Percentiles rank a stretch among this genome's conserved stretches.
Evolutionary conservation across 2,329 filamentous ascomycete genomes (phyloP).

Genomic region (Apiospora pterosperma): DNA sequence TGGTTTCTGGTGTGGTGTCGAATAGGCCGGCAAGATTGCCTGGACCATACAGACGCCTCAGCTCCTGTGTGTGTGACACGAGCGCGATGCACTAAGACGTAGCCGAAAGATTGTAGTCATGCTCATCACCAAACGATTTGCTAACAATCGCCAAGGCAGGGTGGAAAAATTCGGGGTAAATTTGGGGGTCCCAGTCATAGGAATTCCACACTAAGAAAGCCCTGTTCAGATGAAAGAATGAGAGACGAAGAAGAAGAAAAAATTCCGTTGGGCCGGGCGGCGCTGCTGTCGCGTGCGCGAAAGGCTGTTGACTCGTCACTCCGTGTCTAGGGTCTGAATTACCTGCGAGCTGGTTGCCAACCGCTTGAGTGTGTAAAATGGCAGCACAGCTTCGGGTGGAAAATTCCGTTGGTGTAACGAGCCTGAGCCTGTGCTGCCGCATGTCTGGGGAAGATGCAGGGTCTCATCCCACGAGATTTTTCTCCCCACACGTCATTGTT

Average conservation of each 20-base stretch:
- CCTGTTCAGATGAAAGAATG: not conserved
- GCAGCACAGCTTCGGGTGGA: not conserved
- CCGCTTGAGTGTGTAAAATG: too few relatives aligned
- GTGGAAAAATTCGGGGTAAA: not conserved
- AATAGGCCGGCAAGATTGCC: not conserved
- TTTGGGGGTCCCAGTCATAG: not conserved
- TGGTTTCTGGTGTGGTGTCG: not conserved
- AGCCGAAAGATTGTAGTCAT: slow-evolving; percentile 3
- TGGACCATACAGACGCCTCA: not conserved
- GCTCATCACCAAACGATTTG: slow-evolving; percentile 6
- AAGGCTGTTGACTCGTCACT: not conserved
- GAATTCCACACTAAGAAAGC: not conserved
- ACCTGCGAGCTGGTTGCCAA: not conserved
- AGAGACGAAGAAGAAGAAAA: too few relatives aligned
- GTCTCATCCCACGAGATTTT: not conserved
- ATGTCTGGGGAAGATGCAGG: slow-evolving; percentile 1
- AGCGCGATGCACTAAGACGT: not conserved
- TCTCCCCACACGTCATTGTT: not conserved
- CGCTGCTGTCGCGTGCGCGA: not conserved
- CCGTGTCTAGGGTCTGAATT: not conserved
- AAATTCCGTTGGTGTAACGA: not conserved
- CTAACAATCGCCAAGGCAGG: not conserved
- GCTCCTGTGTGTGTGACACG: not conserved
- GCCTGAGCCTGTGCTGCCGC: not conserved
- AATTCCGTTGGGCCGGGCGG: not conserved